phyloP scores from a whole-genome alignment of 2,329 filamentous ascomycete species.

The Zymoseptoria ardabiliae region DNA sequence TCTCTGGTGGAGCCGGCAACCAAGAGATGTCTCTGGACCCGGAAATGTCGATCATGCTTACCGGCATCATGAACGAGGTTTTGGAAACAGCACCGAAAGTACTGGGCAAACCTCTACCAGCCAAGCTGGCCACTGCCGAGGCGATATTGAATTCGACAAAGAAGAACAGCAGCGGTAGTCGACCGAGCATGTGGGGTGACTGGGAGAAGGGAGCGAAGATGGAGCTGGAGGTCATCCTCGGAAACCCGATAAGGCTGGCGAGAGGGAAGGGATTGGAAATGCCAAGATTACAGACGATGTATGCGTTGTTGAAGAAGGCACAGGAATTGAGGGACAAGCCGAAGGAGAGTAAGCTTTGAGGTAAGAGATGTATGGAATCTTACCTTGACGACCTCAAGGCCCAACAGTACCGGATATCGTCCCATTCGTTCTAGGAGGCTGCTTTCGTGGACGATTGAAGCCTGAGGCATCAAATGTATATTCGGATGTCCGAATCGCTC shows the following conservation, averaged over 20 bases:
- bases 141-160: slow-evolving; percentile 56
- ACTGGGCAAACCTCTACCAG: slow-evolving; percentile 54
- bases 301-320: slow-evolving; percentile 57
- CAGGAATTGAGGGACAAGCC: slow-evolving; percentile 46
- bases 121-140: slow-evolving; percentile 54
- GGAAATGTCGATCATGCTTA: slow-evolving; percentile 55
- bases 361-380: neutral
- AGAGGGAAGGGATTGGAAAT: slow-evolving; percentile 55
- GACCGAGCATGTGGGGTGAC: slow-evolving; percentile 59
- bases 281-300: slow-evolving; percentile 59
- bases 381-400: too few relatives aligned
- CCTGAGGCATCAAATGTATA: neutral
- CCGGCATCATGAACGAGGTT: slow-evolving; percentile 63
- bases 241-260: slow-evolving; percentile 62
- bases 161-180: slow-evolving; percentile 54
- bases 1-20: slow-evolving; percentile 58
- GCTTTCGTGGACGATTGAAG: too few relatives aligned
- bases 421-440: too few relatives aligned
- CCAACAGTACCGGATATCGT: too few relatives aligned
- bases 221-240: slow-evolving; percentile 66
- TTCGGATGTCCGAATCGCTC: too few relatives aligned
- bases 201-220: slow-evolving; percentile 60
- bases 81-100: slow-evolving; percentile 56
- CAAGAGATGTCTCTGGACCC: slow-evolving; percentile 58
- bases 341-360: slow-evolving; percentile 22